Evolutionary conservation across 2,329 filamentous ascomycete species (phyloP), one percentile per base, ranked within the genome.

Genomic region (Botrytis fragariae): DNA sequence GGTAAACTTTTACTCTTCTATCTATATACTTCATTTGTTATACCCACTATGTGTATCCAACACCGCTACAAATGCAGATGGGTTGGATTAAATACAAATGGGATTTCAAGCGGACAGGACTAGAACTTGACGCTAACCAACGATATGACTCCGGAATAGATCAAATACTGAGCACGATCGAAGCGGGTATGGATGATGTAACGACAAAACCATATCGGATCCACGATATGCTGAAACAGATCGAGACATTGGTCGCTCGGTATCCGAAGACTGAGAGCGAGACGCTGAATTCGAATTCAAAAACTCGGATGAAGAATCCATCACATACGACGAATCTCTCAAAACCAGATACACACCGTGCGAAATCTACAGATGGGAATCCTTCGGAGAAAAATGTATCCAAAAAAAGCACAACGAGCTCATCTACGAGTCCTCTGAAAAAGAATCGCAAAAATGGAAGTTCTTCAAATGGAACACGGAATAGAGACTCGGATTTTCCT

Each of bases 161-260:
- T 91, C 94, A 82, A 90, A 93, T 68, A 25, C 14, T 68, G 45
- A 68, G 64, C 45, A 54, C 64, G 16, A 68, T 68, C 25, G 64
- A 68, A 29, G 64, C 64, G 29, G 64, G 64, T 6, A 72, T 85
- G 75, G 78, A 79, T 14, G 75, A 78, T 42, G 77, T 79, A 20
- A 77, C 75, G 32, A 77, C 77, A 6, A 79, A 79, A 74, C 77
- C 76, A 16, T 77, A 79, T 59, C 67, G 75, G 4, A 76, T 78
- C 42, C 73, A 74, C 44, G 76, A 78, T 71, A 77, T 78, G 75
- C 72, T 79, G 2, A 61, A 69, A 62, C 74, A 78, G 48, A 79
- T 79, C 67, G 74, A 75, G 45, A 72, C 60, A 45, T 70, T 78
- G 20, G 68, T 78, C 59, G 39, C 62, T 54, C 73, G 69, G 60